Evolutionary conservation across 768 basidiomycete genomes (phyloP).

Genomic region (Phylloporus arenicola): DNA sequence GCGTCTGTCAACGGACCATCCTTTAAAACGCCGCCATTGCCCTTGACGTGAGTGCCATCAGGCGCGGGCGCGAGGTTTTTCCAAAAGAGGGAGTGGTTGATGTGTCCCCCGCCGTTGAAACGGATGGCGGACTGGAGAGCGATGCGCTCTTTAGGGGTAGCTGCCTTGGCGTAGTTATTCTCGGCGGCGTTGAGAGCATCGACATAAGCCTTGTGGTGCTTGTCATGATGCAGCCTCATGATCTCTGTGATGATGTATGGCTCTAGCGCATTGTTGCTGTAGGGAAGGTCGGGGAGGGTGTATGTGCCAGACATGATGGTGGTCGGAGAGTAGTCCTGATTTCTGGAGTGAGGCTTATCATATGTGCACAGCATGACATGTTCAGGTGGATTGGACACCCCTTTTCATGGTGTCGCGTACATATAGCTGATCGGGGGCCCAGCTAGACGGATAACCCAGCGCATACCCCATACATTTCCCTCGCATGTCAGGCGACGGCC

Average conservation of each 20-base stretch:
- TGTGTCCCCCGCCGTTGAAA: conserved; percentile 46
- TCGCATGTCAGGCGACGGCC: conserved; percentile 16
- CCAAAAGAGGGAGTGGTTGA: conserved; percentile 98
- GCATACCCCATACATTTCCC: conserved; percentile 29
- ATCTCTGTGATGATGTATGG: conserved; percentile 87
- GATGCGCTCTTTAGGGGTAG: conserved; percentile 51
- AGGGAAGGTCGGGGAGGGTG: conserved; percentile 71
- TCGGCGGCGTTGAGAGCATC: conserved; percentile 69
- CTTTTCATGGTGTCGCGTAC: conserved; percentile 26
- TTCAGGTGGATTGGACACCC: conserved; percentile 7
- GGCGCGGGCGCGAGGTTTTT: conserved; percentile 76
- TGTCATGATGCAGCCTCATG: conserved; percentile 91
- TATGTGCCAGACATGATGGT: conserved; percentile 39
- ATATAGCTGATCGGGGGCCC: conserved; percentile 19
- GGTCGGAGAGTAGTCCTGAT: not conserved
- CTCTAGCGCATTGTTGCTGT: conserved; percentile 85
- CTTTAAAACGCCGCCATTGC: conserved; percentile 55
- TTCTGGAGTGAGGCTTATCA: not conserved
- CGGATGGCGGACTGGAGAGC: conserved; percentile 23
- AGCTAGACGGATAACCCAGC: conserved; percentile 29
- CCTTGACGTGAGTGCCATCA: conserved; percentile 45
- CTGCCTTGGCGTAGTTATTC: conserved; percentile 61
- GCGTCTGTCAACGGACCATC: conserved; percentile 67
- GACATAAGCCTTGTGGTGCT: conserved; percentile 95
- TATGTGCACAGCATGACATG: conserved; percentile 19